These are phyloP conservation scores for Clarireedia monteithiana DNA, from an alignment of 2,329 filamentous ascomycete genomes.

Conservation along the genomic window DNA sequence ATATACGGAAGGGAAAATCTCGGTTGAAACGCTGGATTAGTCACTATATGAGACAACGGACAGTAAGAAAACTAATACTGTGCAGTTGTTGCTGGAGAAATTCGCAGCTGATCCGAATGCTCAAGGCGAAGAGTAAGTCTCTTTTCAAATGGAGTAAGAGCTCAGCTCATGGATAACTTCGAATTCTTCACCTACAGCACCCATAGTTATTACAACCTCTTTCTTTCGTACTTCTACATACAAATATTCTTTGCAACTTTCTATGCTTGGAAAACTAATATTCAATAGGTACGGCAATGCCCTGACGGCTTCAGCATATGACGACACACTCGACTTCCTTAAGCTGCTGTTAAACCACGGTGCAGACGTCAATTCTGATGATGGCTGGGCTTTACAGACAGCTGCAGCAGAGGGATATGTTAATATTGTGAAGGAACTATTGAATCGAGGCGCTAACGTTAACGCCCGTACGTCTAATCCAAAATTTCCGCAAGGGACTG, in stretches of 20 bases:
- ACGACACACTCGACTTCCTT: not conserved
- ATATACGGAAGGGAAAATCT: no score
- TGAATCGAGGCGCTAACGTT: not conserved
- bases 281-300: not conserved
- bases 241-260: no score
- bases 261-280: not conserved
- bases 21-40: not conserved
- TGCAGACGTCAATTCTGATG: not conserved
- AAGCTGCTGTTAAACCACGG: not conserved
- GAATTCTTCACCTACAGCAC: not conserved
- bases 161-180: no score
- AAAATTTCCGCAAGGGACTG: not conserved
- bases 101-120: not conserved
- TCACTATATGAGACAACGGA: not conserved
- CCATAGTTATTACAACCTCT: not conserved
- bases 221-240: no score
- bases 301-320: not conserved
- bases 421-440: constrained; percentile 1
- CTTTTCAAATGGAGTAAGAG: no score
- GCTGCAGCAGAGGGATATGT: constrained; percentile 1
- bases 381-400: constrained; percentile 1
- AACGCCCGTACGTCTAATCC: not conserved
- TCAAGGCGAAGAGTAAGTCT: not conserved
- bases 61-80: not conserved
- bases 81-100: not conserved